Conservation (phyloP, 495 filamentous ascomycete species). For the Annulohypoxylon nitens region DNA sequence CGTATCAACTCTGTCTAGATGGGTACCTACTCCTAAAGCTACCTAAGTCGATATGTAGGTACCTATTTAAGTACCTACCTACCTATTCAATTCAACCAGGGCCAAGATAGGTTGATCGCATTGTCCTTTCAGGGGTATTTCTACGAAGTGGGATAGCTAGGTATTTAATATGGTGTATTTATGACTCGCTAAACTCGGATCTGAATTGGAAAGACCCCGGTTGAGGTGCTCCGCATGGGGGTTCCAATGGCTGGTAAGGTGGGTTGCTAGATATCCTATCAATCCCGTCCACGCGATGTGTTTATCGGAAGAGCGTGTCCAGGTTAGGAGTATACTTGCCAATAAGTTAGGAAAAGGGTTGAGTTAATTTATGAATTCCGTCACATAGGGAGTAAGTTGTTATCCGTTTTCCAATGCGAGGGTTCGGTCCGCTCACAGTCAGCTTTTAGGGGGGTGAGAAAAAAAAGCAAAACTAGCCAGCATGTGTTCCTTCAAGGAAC, state of each 20-base stretch:
- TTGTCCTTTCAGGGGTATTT: constrained; percentile 1
- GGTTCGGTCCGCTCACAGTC: constrained; percentile 1
- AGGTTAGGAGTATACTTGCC: too few relatives aligned
- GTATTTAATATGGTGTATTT: background rate
- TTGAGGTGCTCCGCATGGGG: constrained; percentile 36
- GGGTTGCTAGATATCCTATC: constrained; percentile 16
- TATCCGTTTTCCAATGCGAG: background rate
- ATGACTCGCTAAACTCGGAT: constrained; percentile 33
- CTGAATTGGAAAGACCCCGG: constrained; percentile 22
- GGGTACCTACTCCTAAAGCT: background rate
- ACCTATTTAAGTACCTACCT: background rate
- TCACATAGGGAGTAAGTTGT: constrained; percentile 1
- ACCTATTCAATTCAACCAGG: constrained; percentile 21
- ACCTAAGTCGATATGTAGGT: too few relatives aligned
- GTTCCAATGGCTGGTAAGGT: constrained; percentile 30
- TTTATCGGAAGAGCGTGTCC: constrained; percentile 8
- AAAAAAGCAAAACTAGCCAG: constrained; percentile 10
- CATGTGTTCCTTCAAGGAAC: background rate
- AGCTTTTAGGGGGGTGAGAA: constrained; percentile 5
- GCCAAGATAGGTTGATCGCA: constrained; percentile 24
- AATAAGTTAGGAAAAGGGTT: too few relatives aligned
- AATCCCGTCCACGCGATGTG: background rate
- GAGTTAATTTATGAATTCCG: constrained; percentile 1
- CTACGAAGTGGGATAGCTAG: constrained; percentile 8
- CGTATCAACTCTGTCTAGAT: constrained; percentile 6